Conservation (phyloP, 2,329 filamentous ascomycete species). For the Podosphaera xanthii region DNA sequence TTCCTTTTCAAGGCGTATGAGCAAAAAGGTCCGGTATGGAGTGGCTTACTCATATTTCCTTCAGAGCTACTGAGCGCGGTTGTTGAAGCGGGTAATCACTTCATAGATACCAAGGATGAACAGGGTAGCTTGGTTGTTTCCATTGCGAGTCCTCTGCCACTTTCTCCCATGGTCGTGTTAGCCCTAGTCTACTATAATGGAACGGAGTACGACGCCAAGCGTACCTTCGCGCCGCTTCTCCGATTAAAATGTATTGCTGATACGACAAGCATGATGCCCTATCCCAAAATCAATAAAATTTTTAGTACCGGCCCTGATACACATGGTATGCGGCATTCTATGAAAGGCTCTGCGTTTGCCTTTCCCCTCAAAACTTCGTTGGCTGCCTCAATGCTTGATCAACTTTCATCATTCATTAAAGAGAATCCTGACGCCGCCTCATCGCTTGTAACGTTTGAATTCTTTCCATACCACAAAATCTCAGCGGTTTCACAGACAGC, state of each 20-base stretch:
- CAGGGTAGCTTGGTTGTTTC: slow-evolving; percentile 1
- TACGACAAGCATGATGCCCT: slow-evolving; percentile 13
- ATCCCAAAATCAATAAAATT: slow-evolving; percentile 15
- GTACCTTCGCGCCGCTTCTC: slow-evolving; percentile 14
- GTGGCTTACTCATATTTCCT: slow-evolving; percentile 6
- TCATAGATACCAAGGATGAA: neutral
- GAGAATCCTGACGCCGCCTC: slow-evolving; percentile 5
- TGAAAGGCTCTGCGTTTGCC: slow-evolving; percentile 18
- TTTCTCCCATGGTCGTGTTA: neutral
- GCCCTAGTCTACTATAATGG: slow-evolving; percentile 17
- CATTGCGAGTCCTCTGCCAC: neutral
- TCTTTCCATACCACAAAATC: slow-evolving; percentile 7
- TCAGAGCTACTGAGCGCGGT: slow-evolving; percentile 2
- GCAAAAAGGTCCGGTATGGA: slow-evolving; percentile 6
- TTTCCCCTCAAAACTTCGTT: slow-evolving; percentile 14
- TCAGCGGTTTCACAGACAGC: slow-evolving; percentile 7
- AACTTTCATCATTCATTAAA: slow-evolving; percentile 14
- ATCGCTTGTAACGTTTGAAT: slow-evolving; percentile 10
- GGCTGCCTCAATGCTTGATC: slow-evolving; percentile 11
- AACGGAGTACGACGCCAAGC: slow-evolving; percentile 11
- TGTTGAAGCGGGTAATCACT: neutral
- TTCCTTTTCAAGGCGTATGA: slow-evolving; percentile 4
- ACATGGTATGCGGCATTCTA: slow-evolving; percentile 18
- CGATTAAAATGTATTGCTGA: slow-evolving; percentile 14
- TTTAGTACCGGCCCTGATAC: slow-evolving; percentile 12